These are phyloP conservation scores for Physaria fendleri DNA, from an alignment of 345 rosid species.

Conservation along the genomic window DNA sequence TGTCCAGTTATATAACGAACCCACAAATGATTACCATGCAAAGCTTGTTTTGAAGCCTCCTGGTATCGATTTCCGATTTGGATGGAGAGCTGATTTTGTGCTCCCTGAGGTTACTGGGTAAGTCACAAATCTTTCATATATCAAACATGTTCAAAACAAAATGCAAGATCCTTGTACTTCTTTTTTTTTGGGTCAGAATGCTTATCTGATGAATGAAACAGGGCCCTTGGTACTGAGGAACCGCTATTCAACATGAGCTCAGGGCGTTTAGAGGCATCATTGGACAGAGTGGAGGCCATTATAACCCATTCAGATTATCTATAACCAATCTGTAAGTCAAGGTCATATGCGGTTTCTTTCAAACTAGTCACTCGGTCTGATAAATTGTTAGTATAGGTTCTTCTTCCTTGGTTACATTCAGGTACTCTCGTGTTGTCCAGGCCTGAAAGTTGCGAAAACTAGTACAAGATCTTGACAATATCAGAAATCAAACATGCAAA, in stretches of 20 bases:
- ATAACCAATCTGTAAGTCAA: not conserved
- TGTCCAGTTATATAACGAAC: conserved; percentile 71
- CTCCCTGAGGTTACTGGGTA: conserved; percentile 85
- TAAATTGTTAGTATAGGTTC: not conserved
- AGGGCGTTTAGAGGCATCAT: conserved; percentile 73
- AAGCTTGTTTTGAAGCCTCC: conserved; percentile 93
- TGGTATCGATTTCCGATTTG: conserved; percentile 77
- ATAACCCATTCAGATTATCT: conserved; percentile 40
- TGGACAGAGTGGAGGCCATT: conserved; percentile 82
- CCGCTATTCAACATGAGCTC: conserved; percentile 80
- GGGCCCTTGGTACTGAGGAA: conserved; percentile 73
- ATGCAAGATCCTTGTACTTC: not conserved
- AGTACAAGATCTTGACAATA: not conserved
- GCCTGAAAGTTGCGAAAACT: not conserved
- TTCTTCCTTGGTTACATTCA: not conserved
- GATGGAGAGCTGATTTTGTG: conserved; percentile 90
- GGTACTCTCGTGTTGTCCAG: conserved; percentile 3
- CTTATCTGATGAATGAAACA: conserved; percentile 30
- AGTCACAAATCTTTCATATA: not conserved
- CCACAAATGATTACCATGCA: conserved; percentile 67
- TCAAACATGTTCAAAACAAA: not conserved
- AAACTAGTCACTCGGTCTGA: not conserved
- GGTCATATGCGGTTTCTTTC: not conserved
- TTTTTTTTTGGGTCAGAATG: not conserved
- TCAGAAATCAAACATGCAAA: not conserved